These are phyloP conservation scores for Botrytis cinerea DNA, from an alignment of 2,329 filamentous ascomycete species.

Conservation along the genomic window DNA sequence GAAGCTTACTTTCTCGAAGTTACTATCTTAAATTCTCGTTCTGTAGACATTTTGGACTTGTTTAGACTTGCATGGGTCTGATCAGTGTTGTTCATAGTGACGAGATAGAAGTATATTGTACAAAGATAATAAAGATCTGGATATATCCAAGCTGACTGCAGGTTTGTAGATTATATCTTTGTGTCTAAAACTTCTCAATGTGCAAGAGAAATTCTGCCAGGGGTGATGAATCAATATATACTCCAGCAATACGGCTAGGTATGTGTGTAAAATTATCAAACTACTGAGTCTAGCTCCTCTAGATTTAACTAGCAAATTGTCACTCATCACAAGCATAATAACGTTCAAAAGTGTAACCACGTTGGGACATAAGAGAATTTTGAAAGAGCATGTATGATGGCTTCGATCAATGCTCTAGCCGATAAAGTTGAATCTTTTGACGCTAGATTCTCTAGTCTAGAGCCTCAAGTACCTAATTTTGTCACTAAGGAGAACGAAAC, in stretches of 20 bases:
- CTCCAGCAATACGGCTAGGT: neutral
- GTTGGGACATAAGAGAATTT: rapidly evolving
- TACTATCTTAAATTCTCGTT: neutral
- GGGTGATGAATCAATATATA: neutral
- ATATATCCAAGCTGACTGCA: neutral
- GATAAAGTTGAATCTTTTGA: neutral
- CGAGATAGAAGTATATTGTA: neutral
- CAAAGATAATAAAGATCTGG: neutral
- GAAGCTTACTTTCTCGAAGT: neutral
- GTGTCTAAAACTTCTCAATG: neutral
- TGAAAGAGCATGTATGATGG: neutral
- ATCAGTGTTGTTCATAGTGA: neutral
- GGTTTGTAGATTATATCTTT: neutral
- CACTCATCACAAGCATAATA: neutral
- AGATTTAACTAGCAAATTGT: neutral
- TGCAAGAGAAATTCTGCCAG: neutral
- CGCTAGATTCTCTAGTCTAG: neutral
- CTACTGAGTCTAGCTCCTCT: neutral
- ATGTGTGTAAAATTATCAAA: neutral
- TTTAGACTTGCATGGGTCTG: neutral
- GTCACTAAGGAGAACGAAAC: neutral
- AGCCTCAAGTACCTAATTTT: neutral
- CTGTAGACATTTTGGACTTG: neutral
- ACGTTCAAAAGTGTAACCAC: neutral
- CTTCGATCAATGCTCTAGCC: too few relatives aligned